Evolutionary conservation across 495 filamentous ascomycete species (phyloP).

Genomic region (Articulospora tetracladia): DNA sequence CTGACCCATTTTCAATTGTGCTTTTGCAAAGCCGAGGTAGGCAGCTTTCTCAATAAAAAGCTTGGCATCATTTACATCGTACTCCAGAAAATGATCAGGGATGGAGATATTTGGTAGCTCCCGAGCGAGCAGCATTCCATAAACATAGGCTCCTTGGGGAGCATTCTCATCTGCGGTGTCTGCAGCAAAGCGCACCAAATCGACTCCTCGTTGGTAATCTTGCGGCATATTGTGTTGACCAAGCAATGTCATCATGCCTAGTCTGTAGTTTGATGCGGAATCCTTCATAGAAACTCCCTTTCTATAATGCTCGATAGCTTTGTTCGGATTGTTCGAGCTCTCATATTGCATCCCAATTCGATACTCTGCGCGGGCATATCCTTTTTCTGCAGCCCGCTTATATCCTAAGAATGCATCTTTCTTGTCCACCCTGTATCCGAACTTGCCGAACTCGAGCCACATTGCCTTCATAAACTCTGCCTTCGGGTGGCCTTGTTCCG

Average conservation of each 20-base stretch:
- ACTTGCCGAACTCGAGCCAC: conserved; percentile 98
- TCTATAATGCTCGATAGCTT: conserved; percentile 86
- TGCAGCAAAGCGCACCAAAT: conserved; percentile 77
- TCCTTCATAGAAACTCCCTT: conserved; percentile 72
- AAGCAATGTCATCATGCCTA: conserved; percentile 96
- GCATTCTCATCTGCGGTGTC: conserved; percentile 94
- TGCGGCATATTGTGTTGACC: conserved; percentile 87
- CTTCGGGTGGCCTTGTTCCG: conserved; percentile 88
- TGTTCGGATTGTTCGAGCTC: conserved; percentile 82
- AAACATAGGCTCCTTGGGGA: conserved; percentile 94
- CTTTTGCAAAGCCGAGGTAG: conserved; percentile 94
- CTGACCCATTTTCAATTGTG: conserved; percentile 94
- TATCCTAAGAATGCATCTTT: conserved; percentile 90
- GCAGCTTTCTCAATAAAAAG: conserved; percentile 95
- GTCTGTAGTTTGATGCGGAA: conserved; percentile 89
- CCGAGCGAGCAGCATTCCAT: conserved; percentile 88
- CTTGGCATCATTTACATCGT: conserved; percentile 69
- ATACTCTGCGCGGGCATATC: conserved; percentile 94
- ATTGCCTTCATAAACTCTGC: conserved; percentile 93
- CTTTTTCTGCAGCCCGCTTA: conserved; percentile 76
- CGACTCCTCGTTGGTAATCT: conserved; percentile 72
- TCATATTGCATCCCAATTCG: conserved; percentile 98
- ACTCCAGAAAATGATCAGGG: conserved; percentile 65
- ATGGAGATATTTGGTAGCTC: conserved; percentile 86
- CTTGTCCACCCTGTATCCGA: conserved; percentile 82